These are phyloP conservation scores for Starmerella bombicola DNA, from an alignment of 805 yeast genomes.

Conservation along the genomic window DNA sequence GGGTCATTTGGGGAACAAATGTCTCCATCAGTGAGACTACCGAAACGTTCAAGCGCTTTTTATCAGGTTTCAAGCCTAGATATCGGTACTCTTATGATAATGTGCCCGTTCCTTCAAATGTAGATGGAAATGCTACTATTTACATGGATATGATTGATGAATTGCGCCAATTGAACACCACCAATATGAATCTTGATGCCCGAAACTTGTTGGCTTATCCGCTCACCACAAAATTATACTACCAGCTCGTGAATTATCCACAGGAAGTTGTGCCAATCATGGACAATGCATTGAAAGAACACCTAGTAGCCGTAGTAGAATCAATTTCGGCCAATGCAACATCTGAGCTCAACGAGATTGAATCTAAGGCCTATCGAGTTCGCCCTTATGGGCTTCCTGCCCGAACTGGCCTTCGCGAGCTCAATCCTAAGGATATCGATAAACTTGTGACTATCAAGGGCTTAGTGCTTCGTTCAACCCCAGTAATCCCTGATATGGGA, in stretches of 20 bases:
- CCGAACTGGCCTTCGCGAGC: conserved; percentile 69
- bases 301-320: conserved; percentile 44
- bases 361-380: conserved; percentile 69
- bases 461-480: conserved; percentile 71
- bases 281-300: conserved; percentile 91
- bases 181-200: conserved; percentile 76
- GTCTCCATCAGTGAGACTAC: conserved; percentile 84
- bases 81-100: conserved; percentile 48
- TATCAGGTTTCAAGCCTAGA: conserved; percentile 70
- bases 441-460: conserved; percentile 87
- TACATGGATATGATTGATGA: conserved; percentile 62
- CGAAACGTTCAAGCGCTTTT: conserved; percentile 64
- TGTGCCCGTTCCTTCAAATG: conserved; percentile 23
- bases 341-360: conserved; percentile 51
- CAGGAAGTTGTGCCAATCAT: conserved; percentile 94
- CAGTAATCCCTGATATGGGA: conserved; percentile 95
- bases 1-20: conserved; percentile 98
- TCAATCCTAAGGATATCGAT: conserved; percentile 90
- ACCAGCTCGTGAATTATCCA: conserved; percentile 82
- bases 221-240: conserved; percentile 63
- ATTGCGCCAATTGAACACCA: conserved; percentile 66
- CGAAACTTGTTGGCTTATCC: conserved; percentile 64
- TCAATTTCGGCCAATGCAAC: conserved; percentile 23
- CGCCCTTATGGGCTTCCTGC: conserved; percentile 77
- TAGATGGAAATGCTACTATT: conserved; percentile 52